Base-by-base conservation (phyloP, 2,329 filamentous ascomycete genomes). In the Ophiocordyceps sinensis region DNA sequence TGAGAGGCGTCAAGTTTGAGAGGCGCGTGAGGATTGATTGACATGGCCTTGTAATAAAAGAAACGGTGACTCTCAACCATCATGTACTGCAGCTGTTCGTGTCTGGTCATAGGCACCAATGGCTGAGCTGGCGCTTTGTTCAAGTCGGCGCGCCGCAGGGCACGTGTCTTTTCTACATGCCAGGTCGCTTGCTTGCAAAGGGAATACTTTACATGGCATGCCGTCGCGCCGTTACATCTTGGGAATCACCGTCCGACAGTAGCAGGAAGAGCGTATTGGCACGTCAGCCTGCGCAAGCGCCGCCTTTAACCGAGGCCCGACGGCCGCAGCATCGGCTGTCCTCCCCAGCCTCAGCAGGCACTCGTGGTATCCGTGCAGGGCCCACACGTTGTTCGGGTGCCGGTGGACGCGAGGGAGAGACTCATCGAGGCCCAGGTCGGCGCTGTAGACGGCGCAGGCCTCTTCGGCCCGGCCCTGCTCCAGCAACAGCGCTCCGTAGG, bases 381-480 rank as follows among this genome's bases (percentile, higher is more conserved):
- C 72, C 83, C 82, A 87, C 0, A 87, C 75, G 47, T 88, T 87
- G 38, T 79, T 79, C 7, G 73, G 78, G 56, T 86, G 82, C 46
- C 74, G 73, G 39, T 75, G 63, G 1, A 79, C 72, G 17, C 82
- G 66, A 0, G 80, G 77, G 3, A 85, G 56, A 1, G 67, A 71
- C n/a, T 67, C 62, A 42, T 72, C 67, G 13, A 79, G 51, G 0
- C 79, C 79, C 13, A 83, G 54, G 49, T 83, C 78, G 0, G 74
- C 75, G 17, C 58, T 62, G 47, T 83, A 84, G 1, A 77, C 68
- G 1, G 53, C 63, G 2, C 67, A 58, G 0, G 79, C 77, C 38
- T 79, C 64, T 21, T 71, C 65, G 0, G 72, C 61, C n/a, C 61
- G 62, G 0, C 71, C 75, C 51, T 82, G 79, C 52, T 86, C 82